Evolutionary conservation across 805 yeast species (phyloP), one percentile per base, ranked within the genome.

Genomic region (Saturnispora ahearnii): DNA sequence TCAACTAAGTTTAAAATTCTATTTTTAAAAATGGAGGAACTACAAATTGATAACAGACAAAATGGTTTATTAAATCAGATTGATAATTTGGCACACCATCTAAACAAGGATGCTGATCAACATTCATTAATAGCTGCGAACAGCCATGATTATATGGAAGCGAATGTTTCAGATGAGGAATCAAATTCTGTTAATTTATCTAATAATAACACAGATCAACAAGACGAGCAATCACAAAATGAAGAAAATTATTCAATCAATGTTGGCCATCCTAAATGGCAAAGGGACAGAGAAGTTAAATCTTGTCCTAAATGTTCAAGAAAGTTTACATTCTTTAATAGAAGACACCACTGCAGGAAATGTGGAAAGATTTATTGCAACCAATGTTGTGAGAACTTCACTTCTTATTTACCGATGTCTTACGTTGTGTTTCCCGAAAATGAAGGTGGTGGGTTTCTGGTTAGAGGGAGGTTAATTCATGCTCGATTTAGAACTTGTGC

Each of bases 361-460:
- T 87, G 96, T 67, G 96, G 96, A 3, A 70, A 79, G 32, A 82
- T 88, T 0, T 86, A 83, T 15, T 87, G 96, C 64, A 82, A 79
- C 30, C 58, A 62, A 37, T 87, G 96, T 59, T 81, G 91, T 6
- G 61, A 68, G 8, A 71, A 76, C 22, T 64, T 66, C 40, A 71
- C 78, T 6, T 69, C 72, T 32, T 84, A 82, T 60, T 71, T 81
- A 42, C 78, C 85, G 10, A 73, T 77, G 40, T 77, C 85, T 0
- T 70, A 73, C 54, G 78, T 83, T 8, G 82, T 79, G 3, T 83
- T 78, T 59, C 41, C 53, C 4, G 45, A 36, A 12, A 51, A 46
- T 13, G 44, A 44, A 31, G 57, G 57, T 6, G 52, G 53, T 8
- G 50, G 45, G 12, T 43, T 43, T 38, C 12, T 50, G 2, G 43